A percentile compares a stretch with the other conserved stretches of the same genome.
phyloP scores from a whole-genome alignment of 192 early-diverging fungal genomes.

The Coemansia sp. region DNA sequence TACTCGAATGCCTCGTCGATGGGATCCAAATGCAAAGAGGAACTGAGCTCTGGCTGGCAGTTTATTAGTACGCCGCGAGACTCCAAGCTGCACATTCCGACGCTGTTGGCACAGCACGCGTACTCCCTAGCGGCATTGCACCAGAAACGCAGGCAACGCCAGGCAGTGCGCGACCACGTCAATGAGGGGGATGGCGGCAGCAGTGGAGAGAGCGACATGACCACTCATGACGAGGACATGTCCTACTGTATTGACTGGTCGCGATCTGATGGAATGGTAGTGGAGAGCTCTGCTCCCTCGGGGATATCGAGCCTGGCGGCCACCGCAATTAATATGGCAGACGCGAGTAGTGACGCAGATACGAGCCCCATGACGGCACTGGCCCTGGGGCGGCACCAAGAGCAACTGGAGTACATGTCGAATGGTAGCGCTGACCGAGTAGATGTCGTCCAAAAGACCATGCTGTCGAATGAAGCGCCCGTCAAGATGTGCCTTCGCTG shows the following conservation, averaged over 20 bases:
- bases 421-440: slow-evolving; percentile 23
- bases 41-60: slow-evolving; percentile 49
- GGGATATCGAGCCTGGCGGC: slow-evolving; percentile 14
- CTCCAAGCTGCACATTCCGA: slow-evolving; percentile 45
- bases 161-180: background rate
- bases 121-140: slow-evolving; percentile 38
- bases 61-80: slow-evolving; percentile 50
- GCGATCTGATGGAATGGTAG: slow-evolving; percentile 44
- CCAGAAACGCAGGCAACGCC: slow-evolving; percentile 11
- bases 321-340: background rate
- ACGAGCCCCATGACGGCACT: background rate
- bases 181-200: background rate
- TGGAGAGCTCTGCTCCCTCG: slow-evolving; percentile 16
- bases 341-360: background rate
- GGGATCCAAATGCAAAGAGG: slow-evolving; percentile 2
- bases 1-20: slow-evolving; percentile 30
- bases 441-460: slow-evolving; percentile 47
- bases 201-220: background rate
- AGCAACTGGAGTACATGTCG: slow-evolving; percentile 16
- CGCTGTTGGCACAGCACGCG: slow-evolving; percentile 47
- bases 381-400: slow-evolving; percentile 10
- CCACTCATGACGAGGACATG: slow-evolving; percentile 18
- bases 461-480: slow-evolving; percentile 29
- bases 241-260: slow-evolving; percentile 56
- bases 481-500: slow-evolving; percentile 41